These are phyloP conservation scores for Candida qinlingensis DNA, from an alignment of 805 yeast species.

Conservation along the genomic window DNA sequence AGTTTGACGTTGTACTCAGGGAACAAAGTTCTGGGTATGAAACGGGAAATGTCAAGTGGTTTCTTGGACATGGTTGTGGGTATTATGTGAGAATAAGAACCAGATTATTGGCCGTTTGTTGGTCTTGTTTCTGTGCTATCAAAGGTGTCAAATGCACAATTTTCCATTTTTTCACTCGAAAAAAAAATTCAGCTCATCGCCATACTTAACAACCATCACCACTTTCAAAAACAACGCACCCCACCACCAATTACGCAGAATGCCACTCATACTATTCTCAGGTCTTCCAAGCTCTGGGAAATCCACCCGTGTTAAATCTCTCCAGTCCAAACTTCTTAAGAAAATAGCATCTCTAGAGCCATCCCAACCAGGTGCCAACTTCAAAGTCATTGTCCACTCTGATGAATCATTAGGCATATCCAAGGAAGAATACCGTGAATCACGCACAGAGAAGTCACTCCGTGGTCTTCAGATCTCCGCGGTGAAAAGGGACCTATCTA, in stretches of 20 bases:
- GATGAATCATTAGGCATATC: slow-evolving; percentile 75
- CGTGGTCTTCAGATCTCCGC: slow-evolving; percentile 86
- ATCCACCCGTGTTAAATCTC: slow-evolving; percentile 60
- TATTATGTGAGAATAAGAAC: neutral
- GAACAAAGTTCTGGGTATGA: slow-evolving; percentile 66
- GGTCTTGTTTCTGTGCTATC: too few species aligned
- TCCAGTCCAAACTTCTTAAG: slow-evolving; percentile 42
- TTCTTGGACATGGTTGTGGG: slow-evolving; percentile 3
- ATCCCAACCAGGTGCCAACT: slow-evolving; percentile 46
- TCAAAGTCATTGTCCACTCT: slow-evolving; percentile 61
- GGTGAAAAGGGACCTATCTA: slow-evolving; percentile 72
- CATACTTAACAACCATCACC: too few species aligned
- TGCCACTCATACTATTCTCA: slow-evolving; percentile 82
- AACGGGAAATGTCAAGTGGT: slow-evolving; percentile 23
- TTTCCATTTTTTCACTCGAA: neutral
- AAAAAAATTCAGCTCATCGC: slow-evolving; percentile 3
- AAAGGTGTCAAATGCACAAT: neutral
- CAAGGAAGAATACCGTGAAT: slow-evolving; percentile 63
- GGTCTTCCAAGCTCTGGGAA: slow-evolving; percentile 89
- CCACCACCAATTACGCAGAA: slow-evolving; percentile 23
- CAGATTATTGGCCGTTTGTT: too few species aligned
- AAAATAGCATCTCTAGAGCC: slow-evolving; percentile 36
- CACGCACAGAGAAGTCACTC: slow-evolving; percentile 72
- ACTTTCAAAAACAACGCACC: neutral
- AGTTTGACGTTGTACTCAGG: slow-evolving; percentile 66